Base-by-base conservation (phyloP, 768 basidiomycete species). In the Amylocystis lapponica region DNA sequence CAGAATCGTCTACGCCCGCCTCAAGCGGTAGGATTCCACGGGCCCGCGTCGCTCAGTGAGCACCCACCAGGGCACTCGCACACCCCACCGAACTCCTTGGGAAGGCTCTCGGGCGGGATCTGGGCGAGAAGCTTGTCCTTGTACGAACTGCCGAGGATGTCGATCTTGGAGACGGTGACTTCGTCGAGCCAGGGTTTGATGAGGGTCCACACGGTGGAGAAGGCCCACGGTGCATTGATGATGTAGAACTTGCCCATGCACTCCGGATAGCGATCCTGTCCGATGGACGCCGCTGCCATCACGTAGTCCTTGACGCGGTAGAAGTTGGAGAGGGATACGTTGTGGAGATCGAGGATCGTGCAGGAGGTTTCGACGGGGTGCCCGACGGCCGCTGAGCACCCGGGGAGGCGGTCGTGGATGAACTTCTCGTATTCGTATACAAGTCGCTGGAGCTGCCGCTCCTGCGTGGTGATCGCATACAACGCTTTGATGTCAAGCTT, bases 221-320 rank as follows among this genome's bases (percentile, higher is more conserved):
- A 99, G 39, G 81, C 75, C 82, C 86, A 97, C 0, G 95, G 95
- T 0, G 91, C 88, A 59, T 98, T 97, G 76, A 96, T 87, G 75
- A 98, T 93, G 74, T 89, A 99, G 72, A 99, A 97, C 61, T 88
- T 90, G 70, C 95, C 95, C 95, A 97, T 91, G 52, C 75, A 80
- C 64, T 95, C 90, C 1, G 92, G 89, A 64, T 93, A 98, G 52
- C 86, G 74, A 69, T 96, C 78, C 64, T 96, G 93, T 10, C 90
- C 89, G 63, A 99, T 83, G 21, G 62, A 58, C 0, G 85, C 69
- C 0, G 92, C 87, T 17, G 76, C 64, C 48, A 72, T 75, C 32
- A 98, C 86, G 70, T 92, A 95, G 66, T 89, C 86, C 68, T 90
- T 94, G 67, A 98, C 93, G 57, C 77, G 78, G 64, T 84, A 93